Percentiles rank a stretch among this genome's conserved stretches.
phyloP scores from a whole-genome alignment of 2,329 filamentous ascomycete species.

The Hypocrella siamensis region DNA sequence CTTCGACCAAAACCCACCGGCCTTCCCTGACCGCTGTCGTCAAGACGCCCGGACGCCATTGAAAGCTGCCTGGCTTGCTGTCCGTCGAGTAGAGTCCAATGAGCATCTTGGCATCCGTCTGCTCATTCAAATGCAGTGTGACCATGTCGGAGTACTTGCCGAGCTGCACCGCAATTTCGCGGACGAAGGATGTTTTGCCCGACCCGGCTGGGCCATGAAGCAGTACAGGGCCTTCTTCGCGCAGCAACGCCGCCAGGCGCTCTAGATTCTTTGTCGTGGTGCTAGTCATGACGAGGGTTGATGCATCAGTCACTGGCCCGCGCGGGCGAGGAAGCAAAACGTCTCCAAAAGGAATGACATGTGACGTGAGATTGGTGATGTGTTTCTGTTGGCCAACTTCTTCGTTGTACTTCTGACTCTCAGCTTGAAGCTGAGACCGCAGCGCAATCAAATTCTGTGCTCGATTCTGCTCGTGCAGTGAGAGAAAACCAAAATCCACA shows the following conservation, averaged over 20 bases:
- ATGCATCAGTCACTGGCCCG: slow-evolving; percentile 27
- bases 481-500: slow-evolving; percentile 66
- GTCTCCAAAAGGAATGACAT: slow-evolving; percentile 49
- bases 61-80: slow-evolving; percentile 73
- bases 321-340: slow-evolving; percentile 52
- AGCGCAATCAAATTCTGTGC: slow-evolving; percentile 28
- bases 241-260: slow-evolving; percentile 50
- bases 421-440: slow-evolving; percentile 22
- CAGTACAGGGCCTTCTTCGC: slow-evolving; percentile 55
- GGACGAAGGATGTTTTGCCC: slow-evolving; percentile 78
- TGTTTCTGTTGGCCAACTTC: slow-evolving; percentile 5
- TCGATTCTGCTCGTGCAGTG: slow-evolving; percentile 40
- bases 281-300: slow-evolving; percentile 48
- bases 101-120: slow-evolving; percentile 93
- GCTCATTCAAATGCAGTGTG: slow-evolving; percentile 90
- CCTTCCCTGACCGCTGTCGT: slow-evolving; percentile 90
- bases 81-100: slow-evolving; percentile 89
- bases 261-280: slow-evolving; percentile 62
- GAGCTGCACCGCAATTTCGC: slow-evolving; percentile 66
- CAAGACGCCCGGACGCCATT: slow-evolving; percentile 82
- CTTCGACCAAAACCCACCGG: slow-evolving; percentile 93
- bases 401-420: slow-evolving; percentile 13
- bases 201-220: slow-evolving; percentile 72
- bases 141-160: slow-evolving; percentile 73
- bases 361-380: slow-evolving; percentile 35